Evolutionary conservation across 306 rosid genomes (phyloP), one percentile per base, ranked within the genome.

Genomic region (Trifolium pratense): DNA sequence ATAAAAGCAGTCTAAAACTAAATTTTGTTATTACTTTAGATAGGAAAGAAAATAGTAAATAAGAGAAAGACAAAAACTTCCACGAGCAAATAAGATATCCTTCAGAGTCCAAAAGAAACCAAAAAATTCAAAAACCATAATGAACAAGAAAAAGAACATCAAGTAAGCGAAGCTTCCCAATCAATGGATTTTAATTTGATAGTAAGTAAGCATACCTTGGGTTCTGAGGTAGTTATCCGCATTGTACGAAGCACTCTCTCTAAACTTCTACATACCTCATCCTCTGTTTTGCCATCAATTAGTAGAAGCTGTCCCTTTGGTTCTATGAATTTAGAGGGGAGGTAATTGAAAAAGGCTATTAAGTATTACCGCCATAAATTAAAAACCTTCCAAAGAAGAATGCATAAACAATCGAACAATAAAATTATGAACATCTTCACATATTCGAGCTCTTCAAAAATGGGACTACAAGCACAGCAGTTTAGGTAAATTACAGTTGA

Each of bases 251-350:
- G 84, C 80, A 91, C 99, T 89, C 97, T 86, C 81, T 89, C 99
- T 80, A 94, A 88, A 75, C 95, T 91, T 84, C 89, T 87, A 64
- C 71, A 83, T 39, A 94, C 93, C 79, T 94, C 99, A 37, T 90
- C 97, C 75, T 86, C 91, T 49, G 97, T 90, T 82, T 91, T 94
- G 4, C 99, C 99, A 80, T 94, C 93, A 83, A 94, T 90, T 82
- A 85, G 82, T 52, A 94, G 81, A 84, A 94, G 96, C 85, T 91
- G 97, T 34, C 99, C 99, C 85, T 90, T 94, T 40, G 99, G 99
- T 88, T 91, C 97, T 94, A 80, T 56, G 76, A 82, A 75, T 73
- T 64, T 17, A 42, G 25, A 13, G 67, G 17, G 70, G 23, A 59
- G 61, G 45, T 36, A 52, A 74, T 80, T 34, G 66, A 51, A 42